Evolutionary conservation across 345 rosid genomes (phyloP).

Genomic region (Schrenkiella parvula): DNA sequence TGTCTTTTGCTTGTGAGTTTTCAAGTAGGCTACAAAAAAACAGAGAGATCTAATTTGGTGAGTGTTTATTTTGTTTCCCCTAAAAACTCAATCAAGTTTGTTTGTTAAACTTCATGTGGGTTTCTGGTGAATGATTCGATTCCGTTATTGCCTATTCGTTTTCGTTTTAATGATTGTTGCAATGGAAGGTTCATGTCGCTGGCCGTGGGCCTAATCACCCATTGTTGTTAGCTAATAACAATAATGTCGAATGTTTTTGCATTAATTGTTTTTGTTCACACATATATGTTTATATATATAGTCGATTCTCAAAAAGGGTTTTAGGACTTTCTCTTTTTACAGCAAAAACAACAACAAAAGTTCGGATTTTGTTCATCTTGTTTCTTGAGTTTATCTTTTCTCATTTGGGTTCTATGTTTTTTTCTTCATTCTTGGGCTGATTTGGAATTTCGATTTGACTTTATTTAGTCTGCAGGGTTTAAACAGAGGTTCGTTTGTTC

Average conservation of each 20-base stretch:
- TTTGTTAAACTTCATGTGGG: conserved; percentile 22
- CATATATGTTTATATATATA: background rate
- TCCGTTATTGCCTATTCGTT: conserved; percentile 22
- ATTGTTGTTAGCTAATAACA: conserved; percentile 31
- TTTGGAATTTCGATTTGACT: background rate
- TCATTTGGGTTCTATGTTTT: background rate
- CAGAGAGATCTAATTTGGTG: conserved; percentile 27
- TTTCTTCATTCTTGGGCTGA: background rate
- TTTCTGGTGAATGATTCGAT: conserved; percentile 36
- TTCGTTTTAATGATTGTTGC: background rate
- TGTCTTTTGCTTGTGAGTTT: background rate
- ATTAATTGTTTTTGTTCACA: conserved; percentile 5
- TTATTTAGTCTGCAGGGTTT: conserved; percentile 23
- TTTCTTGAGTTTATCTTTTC: background rate
- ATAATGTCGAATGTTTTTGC: conserved; percentile 11
- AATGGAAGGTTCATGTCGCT: conserved; percentile 28
- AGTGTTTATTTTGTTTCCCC: background rate
- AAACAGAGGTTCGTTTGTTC: conserved; percentile 10
- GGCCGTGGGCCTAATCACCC: conserved; percentile 30
- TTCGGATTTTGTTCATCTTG: background rate
- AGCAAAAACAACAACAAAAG: background rate
- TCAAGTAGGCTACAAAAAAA: background rate
- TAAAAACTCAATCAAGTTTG: background rate
- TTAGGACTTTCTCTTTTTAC: conserved; percentile 18
- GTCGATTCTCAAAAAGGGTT: conserved; percentile 13